Conservation (phyloP, 2,329 filamentous ascomycete species). For the Aspergillus pseudoviridinutans region DNA sequence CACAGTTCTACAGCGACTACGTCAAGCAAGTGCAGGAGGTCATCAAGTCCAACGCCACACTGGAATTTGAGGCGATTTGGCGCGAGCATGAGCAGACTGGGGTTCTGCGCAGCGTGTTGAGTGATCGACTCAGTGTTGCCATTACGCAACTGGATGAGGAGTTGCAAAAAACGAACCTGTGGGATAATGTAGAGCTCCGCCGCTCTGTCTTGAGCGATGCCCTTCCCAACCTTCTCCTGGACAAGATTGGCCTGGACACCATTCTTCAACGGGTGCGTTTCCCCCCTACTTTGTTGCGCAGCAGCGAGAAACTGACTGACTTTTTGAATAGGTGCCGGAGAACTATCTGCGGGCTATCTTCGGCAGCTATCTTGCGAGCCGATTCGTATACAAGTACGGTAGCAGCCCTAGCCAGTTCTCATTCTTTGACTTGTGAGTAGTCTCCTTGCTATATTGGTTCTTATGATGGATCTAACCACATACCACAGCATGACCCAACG, state of each 20-base stretch:
- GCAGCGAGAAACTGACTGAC: slow-evolving; percentile 16
- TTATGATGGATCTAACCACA: slow-evolving; percentile 1
- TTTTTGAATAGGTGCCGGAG: slow-evolving; percentile 64
- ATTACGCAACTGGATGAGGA: slow-evolving; percentile 98
- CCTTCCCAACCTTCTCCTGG: slow-evolving; percentile 74
- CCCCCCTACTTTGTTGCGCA: neutral
- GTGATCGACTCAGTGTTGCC: slow-evolving; percentile 82
- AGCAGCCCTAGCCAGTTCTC: slow-evolving; percentile 92
- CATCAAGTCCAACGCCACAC: slow-evolving; percentile 83
- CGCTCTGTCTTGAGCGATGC: slow-evolving; percentile 77
- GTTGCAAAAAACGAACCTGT: slow-evolving; percentile 86
- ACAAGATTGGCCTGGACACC: slow-evolving; percentile 86
- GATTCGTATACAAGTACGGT: slow-evolving; percentile 95
- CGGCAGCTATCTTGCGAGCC: slow-evolving; percentile 87
- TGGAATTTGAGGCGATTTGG: slow-evolving; percentile 99
- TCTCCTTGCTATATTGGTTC: neutral
- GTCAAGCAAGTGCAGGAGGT: slow-evolving; percentile 87
- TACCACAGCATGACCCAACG: slow-evolving; percentile 36
- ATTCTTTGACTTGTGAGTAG: slow-evolving; percentile 93
- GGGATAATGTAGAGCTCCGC: slow-evolving; percentile 76
- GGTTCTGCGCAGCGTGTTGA: slow-evolving; percentile 75
- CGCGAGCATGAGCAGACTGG: slow-evolving; percentile 83
- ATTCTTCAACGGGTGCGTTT: slow-evolving; percentile 70
- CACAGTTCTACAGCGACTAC: slow-evolving; percentile 89
- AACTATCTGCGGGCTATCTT: slow-evolving; percentile 93